phyloP scores from a whole-genome alignment of 1,284 basidiomycete species.

The Pulveroboletus sp. region DNA sequence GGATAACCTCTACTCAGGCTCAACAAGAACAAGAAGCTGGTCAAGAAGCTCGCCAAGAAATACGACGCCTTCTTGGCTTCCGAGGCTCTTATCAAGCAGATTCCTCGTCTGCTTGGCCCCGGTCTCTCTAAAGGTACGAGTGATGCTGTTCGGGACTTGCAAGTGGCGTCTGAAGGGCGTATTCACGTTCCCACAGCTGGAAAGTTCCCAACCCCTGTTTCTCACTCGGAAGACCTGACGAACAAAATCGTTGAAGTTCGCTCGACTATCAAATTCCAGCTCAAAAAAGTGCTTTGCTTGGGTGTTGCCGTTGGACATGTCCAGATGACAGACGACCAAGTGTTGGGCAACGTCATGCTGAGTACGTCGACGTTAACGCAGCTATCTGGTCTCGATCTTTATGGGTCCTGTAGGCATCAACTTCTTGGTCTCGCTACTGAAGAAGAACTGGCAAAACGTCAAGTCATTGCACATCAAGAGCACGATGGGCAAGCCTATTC shows the following conservation, averaged over 20 bases:
- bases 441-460: conserved; percentile 99
- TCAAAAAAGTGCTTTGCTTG: conserved; percentile 99
- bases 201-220: conserved; percentile 98
- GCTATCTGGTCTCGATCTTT: conserved; percentile 2
- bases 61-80: conserved; percentile 99
- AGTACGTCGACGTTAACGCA: conserved; percentile 49
- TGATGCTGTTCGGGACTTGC: background rate
- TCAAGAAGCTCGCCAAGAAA: conserved; percentile 99
- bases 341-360: conserved; percentile 96
- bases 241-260: conserved; percentile 96
- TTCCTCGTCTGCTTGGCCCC: conserved; percentile 98
- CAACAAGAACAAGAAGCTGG: conserved; percentile 99
- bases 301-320: conserved; percentile 98
- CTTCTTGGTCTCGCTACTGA: conserved; percentile 98
- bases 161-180: conserved; percentile 1
- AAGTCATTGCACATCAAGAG: conserved; percentile 98
- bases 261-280: conserved; percentile 99
- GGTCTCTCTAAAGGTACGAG: conserved; percentile 93
- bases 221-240: conserved; percentile 88
- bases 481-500: conserved; percentile 98
- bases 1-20: conserved; percentile 52
- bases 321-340: conserved; percentile 97
- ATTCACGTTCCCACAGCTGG: conserved; percentile 61
- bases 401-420: conserved; percentile 76
- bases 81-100: conserved; percentile 99